A percentile compares a stretch with the other conserved stretches of the same genome.
Evolutionary conservation across 805 yeast species (phyloP).

Genomic region (Sugiyamaella americana): DNA sequence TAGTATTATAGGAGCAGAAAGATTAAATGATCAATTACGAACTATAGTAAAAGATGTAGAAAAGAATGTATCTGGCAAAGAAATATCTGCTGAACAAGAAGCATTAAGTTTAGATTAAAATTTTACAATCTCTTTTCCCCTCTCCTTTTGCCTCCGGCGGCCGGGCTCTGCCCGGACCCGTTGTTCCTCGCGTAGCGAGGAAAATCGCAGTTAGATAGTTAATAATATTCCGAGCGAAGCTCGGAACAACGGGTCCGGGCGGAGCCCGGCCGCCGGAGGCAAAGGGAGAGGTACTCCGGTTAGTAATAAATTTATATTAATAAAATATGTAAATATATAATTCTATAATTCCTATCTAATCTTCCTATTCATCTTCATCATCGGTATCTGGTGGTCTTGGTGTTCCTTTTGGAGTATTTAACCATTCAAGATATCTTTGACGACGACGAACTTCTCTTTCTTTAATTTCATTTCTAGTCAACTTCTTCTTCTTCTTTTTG

Average conservation of each 20-base stretch:
- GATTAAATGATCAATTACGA: slow-evolving; percentile 36
- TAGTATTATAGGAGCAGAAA: slow-evolving; percentile 59
- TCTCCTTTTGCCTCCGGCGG: too few species aligned
- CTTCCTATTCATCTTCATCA: slow-evolving; percentile 59
- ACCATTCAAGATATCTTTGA: slow-evolving; percentile 89
- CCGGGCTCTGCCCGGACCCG: too few species aligned
- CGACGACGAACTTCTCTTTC: slow-evolving; percentile 89
- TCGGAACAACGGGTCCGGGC: too few species aligned
- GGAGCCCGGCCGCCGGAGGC: too few species aligned
- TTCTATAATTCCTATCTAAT: not conserved
- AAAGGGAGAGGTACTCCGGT: too few species aligned
- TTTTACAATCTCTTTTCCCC: not conserved
- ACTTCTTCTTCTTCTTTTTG: slow-evolving; percentile 87
- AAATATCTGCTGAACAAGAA: slow-evolving; percentile 55
- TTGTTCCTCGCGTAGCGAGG: too few species aligned
- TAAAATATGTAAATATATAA: not conserved
- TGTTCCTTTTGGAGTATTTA: slow-evolving; percentile 94
- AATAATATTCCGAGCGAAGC: too few species aligned
- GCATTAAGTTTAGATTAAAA: not conserved
- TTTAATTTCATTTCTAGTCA: slow-evolving; percentile 96
- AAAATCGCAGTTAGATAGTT: too few species aligned
- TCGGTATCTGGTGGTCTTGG: slow-evolving; percentile 93
- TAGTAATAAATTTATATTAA: not conserved
- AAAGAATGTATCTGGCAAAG: slow-evolving; percentile 46
- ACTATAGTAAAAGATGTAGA: slow-evolving; percentile 44